phyloP scores from a whole-genome alignment of 441 rosid species.

The Populus trichocarpa region DNA sequence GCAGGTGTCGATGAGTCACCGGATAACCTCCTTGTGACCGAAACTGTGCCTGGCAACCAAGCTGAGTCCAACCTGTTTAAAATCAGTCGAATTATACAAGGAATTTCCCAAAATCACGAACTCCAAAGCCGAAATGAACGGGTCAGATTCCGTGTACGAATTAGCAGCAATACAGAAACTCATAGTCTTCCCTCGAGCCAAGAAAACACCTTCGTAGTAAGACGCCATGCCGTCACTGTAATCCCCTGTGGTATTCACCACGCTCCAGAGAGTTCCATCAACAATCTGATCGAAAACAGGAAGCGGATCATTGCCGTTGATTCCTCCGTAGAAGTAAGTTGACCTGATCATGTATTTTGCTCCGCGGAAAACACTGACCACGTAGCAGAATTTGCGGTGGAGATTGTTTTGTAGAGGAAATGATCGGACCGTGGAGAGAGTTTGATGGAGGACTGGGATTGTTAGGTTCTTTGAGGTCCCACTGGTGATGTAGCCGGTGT shows the following conservation, averaged over 20 bases:
- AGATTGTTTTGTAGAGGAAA: slow-evolving; percentile 46
- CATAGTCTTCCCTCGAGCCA: slow-evolving; percentile 62
- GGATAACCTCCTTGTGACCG: slow-evolving; percentile 57
- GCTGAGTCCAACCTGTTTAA: slow-evolving; percentile 38
- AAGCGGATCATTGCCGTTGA: slow-evolving; percentile 49
- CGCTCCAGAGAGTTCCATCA: slow-evolving; percentile 79
- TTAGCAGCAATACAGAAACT: slow-evolving; percentile 71
- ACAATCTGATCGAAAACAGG: slow-evolving; percentile 91
- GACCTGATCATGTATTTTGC: slow-evolving; percentile 67
- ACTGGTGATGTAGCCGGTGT: slow-evolving; percentile 34
- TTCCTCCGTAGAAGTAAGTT: slow-evolving; percentile 76
- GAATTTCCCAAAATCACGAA: slow-evolving; percentile 53
- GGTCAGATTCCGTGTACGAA: slow-evolving; percentile 67
- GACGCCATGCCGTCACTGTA: slow-evolving; percentile 43
- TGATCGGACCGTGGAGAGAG: slow-evolving; percentile 69
- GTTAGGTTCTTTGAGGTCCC: slow-evolving; percentile 51
- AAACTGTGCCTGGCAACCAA: slow-evolving; percentile 78
- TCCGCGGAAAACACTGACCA: slow-evolving; percentile 47
- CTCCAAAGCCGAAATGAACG: slow-evolving; percentile 82
- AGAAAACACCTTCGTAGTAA: slow-evolving; percentile 72
- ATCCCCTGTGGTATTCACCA: slow-evolving; percentile 74
- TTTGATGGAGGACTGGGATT: slow-evolving; percentile 16
- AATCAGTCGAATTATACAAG: slow-evolving; percentile 71
- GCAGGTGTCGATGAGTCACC: slow-evolving; percentile 31
- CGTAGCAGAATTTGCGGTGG: slow-evolving; percentile 67